Conservation (phyloP, 2,329 filamentous ascomycete genomes). For the Eutypella sp. region DNA sequence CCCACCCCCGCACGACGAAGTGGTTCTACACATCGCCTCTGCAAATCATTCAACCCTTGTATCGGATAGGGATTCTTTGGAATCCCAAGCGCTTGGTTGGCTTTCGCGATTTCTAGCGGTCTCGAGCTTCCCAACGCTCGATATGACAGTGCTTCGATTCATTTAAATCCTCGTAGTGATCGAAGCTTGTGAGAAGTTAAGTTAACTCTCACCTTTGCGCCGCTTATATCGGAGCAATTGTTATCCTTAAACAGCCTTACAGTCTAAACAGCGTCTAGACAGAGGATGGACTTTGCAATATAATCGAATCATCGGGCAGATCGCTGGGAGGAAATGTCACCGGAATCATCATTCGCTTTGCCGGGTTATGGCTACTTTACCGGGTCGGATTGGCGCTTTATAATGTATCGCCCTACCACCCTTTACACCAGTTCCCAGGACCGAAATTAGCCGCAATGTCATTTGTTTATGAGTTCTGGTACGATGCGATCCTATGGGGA, state of each 20-base stretch:
- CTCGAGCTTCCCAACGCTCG: no score
- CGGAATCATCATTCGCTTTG: constrained; percentile 1
- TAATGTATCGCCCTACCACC: constrained; percentile 17
- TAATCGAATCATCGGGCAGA: neutral
- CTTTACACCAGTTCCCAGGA: constrained; percentile 16
- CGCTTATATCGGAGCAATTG: neutral
- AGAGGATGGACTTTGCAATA: neutral
- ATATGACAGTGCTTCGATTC: no score
- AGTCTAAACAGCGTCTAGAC: neutral
- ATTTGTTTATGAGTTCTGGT: constrained; percentile 1
- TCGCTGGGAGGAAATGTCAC: neutral
- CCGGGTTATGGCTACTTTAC: constrained; percentile 8
- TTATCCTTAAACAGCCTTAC: neutral
- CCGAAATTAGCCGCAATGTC: constrained; percentile 13
- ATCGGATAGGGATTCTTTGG: no score
- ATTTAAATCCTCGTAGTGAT: no score
- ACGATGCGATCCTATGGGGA: constrained; percentile 2
- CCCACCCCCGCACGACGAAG: no score
- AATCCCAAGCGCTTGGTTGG: no score
- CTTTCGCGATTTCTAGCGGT: no score
- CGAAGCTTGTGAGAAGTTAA: no score
- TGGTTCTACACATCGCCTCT: no score
- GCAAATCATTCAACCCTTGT: no score
- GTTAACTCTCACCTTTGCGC: no score
- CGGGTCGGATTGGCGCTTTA: constrained; percentile 11